Conservation (phyloP, 768 basidiomycete species). For the Podaxis sp. region DNA sequence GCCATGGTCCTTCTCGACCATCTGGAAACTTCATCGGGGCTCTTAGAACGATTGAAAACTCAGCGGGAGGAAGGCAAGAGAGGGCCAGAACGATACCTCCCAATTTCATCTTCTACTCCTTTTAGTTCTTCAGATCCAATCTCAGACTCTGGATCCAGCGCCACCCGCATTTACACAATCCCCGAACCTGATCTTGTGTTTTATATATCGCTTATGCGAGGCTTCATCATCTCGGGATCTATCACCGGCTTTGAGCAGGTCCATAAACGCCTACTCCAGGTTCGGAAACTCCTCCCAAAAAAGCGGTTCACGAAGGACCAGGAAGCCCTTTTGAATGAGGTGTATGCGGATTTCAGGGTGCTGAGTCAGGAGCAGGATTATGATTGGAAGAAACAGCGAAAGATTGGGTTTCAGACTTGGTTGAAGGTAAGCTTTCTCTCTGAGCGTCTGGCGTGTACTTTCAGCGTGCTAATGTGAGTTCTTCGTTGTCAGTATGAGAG, state of each 20-base stretch:
- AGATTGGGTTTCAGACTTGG: background rate
- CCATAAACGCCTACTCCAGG: slow-evolving; percentile 17
- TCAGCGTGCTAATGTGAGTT: background rate
- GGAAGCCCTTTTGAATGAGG: slow-evolving; percentile 5
- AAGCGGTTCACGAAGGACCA: slow-evolving; percentile 13
- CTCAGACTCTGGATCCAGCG: background rate
- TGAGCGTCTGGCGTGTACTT: background rate
- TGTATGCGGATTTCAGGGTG: slow-evolving; percentile 4
- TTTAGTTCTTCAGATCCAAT: slow-evolving; percentile 3
- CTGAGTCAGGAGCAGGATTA: background rate
- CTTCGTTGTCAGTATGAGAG: background rate
- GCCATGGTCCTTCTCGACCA: slow-evolving; percentile 38
- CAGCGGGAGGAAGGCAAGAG: background rate
- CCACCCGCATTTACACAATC: background rate
- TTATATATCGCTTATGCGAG: slow-evolving; percentile 33
- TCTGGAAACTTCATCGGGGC: slow-evolving; percentile 26
- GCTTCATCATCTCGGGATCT: slow-evolving; percentile 27
- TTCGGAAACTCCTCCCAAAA: slow-evolving; percentile 21
- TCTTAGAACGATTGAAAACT: background rate
- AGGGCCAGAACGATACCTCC: background rate
- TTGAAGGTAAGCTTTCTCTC: background rate
- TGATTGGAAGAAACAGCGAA: slow-evolving; percentile 4
- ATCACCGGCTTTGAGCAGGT: slow-evolving; percentile 27
- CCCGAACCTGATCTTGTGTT: slow-evolving; percentile 25
- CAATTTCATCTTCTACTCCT: background rate